phyloP scores from a whole-genome alignment of 768 basidiomycete species.

The Pholiota conissans region DNA sequence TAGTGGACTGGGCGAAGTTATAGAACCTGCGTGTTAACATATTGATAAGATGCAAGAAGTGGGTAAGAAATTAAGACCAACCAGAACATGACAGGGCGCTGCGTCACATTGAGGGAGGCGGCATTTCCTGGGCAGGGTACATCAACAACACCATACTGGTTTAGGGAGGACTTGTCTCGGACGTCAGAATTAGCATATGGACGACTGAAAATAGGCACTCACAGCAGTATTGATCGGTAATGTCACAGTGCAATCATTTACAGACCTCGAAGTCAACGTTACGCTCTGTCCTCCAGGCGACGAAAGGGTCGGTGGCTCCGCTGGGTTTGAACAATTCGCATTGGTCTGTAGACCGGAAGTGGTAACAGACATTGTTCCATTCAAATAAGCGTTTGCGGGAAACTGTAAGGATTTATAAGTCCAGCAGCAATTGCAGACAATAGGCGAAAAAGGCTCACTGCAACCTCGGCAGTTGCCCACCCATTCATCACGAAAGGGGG shows the following conservation, averaged over 20 bases:
- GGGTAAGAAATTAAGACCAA: constrained; percentile 23
- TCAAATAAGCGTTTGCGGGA: constrained; percentile 40
- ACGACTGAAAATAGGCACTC: constrained; percentile 2
- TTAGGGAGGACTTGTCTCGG: constrained; percentile 37
- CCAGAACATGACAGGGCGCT: constrained; percentile 70
- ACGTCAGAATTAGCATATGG: background rate
- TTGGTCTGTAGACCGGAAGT: constrained; percentile 51
- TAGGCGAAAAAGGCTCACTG: constrained; percentile 29
- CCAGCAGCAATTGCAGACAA: background rate
- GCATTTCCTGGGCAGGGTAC: constrained; percentile 33
- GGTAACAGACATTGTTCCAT: constrained; percentile 52
- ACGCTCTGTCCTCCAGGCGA: constrained; percentile 24
- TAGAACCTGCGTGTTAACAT: constrained; percentile 35
- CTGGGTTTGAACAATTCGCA: constrained; percentile 47
- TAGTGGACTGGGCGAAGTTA: constrained; percentile 28
- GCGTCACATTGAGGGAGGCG: constrained; percentile 28
- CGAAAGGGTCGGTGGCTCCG: constrained; percentile 23
- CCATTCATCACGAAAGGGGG: constrained; percentile 54
- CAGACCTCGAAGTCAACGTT: constrained; percentile 43
- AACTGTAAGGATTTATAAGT: constrained; percentile 36
- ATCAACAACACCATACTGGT: constrained; percentile 50
- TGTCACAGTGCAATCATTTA: constrained; percentile 43
- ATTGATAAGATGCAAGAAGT: background rate
- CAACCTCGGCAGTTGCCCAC: constrained; percentile 59
- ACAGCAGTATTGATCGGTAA: constrained; percentile 39